phyloP scores from a whole-genome alignment of 306 rosid genomes.

The Corylus americana region DNA sequence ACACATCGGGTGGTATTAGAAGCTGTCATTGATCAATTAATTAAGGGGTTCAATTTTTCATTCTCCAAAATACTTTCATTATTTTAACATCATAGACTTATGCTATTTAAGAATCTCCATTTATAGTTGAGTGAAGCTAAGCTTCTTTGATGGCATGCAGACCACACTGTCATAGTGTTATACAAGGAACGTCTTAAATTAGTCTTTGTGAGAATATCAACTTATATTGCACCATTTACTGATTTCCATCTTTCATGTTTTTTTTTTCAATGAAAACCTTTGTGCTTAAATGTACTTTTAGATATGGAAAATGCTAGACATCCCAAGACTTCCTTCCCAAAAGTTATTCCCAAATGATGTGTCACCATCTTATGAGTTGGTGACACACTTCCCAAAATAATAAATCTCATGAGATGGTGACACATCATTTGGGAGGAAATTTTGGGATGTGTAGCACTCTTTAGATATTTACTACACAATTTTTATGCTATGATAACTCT shows the following conservation, averaged over 20 bases:
- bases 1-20: constrained; percentile 22
- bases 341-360: too few relatives aligned
- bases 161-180: background rate
- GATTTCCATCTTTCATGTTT: background rate
- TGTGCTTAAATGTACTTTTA: background rate
- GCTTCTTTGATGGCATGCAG: constrained; percentile 3
- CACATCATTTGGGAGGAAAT: too few relatives aligned
- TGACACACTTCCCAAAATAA: too few relatives aligned
- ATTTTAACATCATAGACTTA: constrained; percentile 3
- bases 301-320: background rate
- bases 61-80: constrained; percentile 15
- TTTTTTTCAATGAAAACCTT: background rate
- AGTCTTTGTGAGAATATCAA: background rate
- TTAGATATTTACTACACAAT: background rate
- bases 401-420: too few relatives aligned
- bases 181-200: background rate
- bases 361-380: too few relatives aligned
- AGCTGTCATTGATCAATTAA: constrained; percentile 24
- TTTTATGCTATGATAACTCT: background rate
- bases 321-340: too few relatives aligned
- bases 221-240: background rate
- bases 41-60: constrained; percentile 22
- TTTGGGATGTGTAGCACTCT: too few relatives aligned
- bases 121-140: background rate
- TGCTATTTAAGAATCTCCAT: background rate